Base-by-base conservation (phyloP, 1,139 yeast species). In the Yamadazyma pseudoaaseri region DNA sequence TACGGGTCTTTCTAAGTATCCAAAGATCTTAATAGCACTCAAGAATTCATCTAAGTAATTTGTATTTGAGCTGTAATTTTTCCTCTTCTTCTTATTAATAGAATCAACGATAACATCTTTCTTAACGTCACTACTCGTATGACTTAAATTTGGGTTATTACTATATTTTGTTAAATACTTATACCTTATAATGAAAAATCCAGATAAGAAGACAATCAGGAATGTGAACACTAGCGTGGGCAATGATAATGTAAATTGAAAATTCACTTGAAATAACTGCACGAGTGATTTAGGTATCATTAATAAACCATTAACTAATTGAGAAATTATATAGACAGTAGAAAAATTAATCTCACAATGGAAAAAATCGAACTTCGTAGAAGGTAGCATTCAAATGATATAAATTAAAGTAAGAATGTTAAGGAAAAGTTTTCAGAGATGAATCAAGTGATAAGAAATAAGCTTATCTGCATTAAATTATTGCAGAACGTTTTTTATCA, bases 1-100 rank as follows among this genome's bases (percentile, higher is more conserved):
- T 2, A 92, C 97, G 1, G 86, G 84, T 38, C 83, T 73, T 47
- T 92, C 98, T 36, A 92, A 65, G 56, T 90, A 90, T 1, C 98
- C 98, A 62, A 92, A 92, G 13, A 92, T 86, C 58, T 87, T 89
- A 44, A 92, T 86, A 1, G 97, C 97, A 36, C 86, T 75, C 31
- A 92, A 62, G 48, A 92, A 92, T 52, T 90, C 96, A 54, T 92
- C 97, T 38, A 92, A 64, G 52, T 89, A 90, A 41, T 68, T 68
- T 2, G 60, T 40, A 10, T 54, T 45, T 16, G 55, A 40, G 26
- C 51, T 51, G 20, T 43, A 46, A 26, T 49, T 47, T 27, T 47
- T 52, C 15, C 57, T 45, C 42, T 48, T 57, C 42, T 57, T 56
- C 38, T 60, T 60, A 32, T 59, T 60, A 27, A 60, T 55, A n/a